Evolutionary conservation across 2,329 filamentous ascomycete species (phyloP).

Genomic region (Aspergillus uvarum): DNA sequence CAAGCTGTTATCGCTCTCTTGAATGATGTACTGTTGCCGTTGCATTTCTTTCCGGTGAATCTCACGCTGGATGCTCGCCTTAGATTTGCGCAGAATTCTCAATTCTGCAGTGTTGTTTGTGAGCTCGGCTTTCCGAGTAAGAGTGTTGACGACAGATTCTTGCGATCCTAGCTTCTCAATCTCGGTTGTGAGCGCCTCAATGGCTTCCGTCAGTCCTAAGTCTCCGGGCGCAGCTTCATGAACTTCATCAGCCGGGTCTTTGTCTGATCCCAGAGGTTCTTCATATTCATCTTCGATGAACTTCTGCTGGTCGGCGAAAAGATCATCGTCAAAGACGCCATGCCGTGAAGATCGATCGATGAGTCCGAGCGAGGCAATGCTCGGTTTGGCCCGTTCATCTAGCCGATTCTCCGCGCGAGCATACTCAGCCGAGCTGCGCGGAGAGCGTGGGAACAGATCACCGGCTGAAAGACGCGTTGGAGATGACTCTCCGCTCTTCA

Average conservation of each 20-base stretch:
- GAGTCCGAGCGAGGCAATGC: slow-evolving; percentile 84
- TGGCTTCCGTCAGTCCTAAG: slow-evolving; percentile 88
- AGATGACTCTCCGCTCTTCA: slow-evolving; percentile 35
- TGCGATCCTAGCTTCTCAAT: slow-evolving; percentile 87
- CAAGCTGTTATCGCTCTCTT: slow-evolving; percentile 96
- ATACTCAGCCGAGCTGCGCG: slow-evolving; percentile 62
- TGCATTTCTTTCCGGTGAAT: slow-evolving; percentile 93
- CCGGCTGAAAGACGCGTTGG: slow-evolving; percentile 49
- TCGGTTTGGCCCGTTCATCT: slow-evolving; percentile 67
- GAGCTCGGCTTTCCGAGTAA: slow-evolving; percentile 90
- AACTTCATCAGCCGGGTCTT: slow-evolving; percentile 74
- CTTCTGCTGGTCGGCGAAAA: slow-evolving; percentile 81
- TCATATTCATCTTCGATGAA: slow-evolving; percentile 84
- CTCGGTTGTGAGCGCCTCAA: slow-evolving; percentile 80
- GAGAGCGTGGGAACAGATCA: slow-evolving; percentile 56
- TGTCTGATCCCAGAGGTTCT: slow-evolving; percentile 62
- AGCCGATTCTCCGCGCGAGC: slow-evolving; percentile 45
- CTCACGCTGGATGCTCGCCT: slow-evolving; percentile 87
- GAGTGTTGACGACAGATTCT: slow-evolving; percentile 84
- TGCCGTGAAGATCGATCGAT: slow-evolving; percentile 84
- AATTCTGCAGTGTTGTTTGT: slow-evolving; percentile 96
- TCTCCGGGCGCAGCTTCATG: slow-evolving; percentile 94
- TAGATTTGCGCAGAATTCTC: slow-evolving; percentile 88
- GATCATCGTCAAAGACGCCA: slow-evolving; percentile 91
- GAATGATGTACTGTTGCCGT: slow-evolving; percentile 92